phyloP scores from a whole-genome alignment of 345 rosid genomes.

The Adansonia digitata region DNA sequence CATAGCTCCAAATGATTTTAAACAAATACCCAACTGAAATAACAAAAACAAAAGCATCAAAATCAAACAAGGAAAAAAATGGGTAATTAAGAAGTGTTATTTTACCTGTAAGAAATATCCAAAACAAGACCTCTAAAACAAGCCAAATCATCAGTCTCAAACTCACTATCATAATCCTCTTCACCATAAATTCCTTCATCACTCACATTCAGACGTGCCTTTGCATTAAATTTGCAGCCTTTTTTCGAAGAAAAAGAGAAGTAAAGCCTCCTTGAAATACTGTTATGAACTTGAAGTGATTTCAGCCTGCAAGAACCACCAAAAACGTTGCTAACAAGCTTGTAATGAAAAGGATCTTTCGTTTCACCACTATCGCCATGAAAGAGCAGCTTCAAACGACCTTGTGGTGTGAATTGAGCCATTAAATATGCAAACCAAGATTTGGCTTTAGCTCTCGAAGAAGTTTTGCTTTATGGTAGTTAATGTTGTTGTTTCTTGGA shows the following conservation, averaged over 20 bases:
- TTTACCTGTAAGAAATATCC: conserved; percentile 66
- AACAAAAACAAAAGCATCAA: conserved; percentile 1
- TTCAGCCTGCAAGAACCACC: conserved; percentile 21
- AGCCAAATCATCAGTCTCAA: conserved; percentile 47
- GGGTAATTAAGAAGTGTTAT: background rate
- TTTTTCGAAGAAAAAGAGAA: conserved; percentile 28
- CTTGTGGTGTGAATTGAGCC: conserved; percentile 63
- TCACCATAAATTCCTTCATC: conserved; percentile 31
- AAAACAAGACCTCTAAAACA: conserved; percentile 76
- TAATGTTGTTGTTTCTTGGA: background rate
- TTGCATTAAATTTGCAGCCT: conserved; percentile 26
- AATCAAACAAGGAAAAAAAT: background rate
- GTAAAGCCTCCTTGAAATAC: conserved; percentile 8
- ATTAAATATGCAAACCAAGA: conserved; percentile 8
- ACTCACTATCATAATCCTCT: conserved; percentile 43
- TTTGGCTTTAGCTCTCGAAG: background rate
- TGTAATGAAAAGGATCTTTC: conserved; percentile 34
- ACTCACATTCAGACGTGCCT: conserved; percentile 25
- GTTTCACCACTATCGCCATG: conserved; percentile 44
- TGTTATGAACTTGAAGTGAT: conserved; percentile 28
- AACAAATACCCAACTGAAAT: background rate
- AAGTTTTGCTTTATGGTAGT: background rate
- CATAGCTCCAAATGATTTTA: background rate
- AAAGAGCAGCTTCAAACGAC: conserved; percentile 48
- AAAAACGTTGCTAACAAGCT: conserved; percentile 27